Evolutionary conservation across 2,329 filamentous ascomycete genomes (phyloP).

Genomic region (Hymenoscyphus fructigenus): DNA sequence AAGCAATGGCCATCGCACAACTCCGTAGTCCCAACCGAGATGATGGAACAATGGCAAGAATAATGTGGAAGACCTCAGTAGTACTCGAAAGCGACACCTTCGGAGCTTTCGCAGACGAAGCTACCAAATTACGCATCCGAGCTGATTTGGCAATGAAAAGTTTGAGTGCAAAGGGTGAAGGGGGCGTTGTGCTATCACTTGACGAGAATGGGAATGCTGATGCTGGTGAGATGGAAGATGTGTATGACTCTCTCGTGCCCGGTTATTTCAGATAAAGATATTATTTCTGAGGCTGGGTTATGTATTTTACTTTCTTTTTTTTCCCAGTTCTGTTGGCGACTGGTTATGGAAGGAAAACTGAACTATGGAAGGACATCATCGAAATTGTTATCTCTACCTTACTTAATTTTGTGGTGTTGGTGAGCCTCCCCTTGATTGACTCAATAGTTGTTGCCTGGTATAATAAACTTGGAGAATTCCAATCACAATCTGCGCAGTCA

Average conservation of each 20-base stretch:
- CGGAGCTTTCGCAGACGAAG: constrained; percentile 19
- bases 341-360: too few species aligned
- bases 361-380: too few species aligned
- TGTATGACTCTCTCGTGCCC: constrained; percentile 26
- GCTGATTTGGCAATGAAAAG: constrained; percentile 22
- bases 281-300: too few species aligned
- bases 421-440: too few species aligned
- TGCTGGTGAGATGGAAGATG: constrained; percentile 17
- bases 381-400: too few species aligned
- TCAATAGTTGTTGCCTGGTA: too few species aligned
- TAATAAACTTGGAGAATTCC: too few species aligned
- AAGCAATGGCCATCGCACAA: constrained; percentile 23
- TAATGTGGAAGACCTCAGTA: constrained; percentile 25
- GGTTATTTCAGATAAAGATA: constrained; percentile 6
- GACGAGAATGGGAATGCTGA: constrained; percentile 32
- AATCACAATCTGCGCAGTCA: too few species aligned
- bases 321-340: too few species aligned
- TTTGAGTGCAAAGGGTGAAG: constrained; percentile 33
- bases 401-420: too few species aligned
- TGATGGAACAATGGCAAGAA: constrained; percentile 26
- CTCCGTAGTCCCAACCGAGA: constrained; percentile 25
- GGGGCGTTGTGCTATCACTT: constrained; percentile 34
- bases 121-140: constrained; percentile 16
- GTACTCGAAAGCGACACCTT: constrained; percentile 25
- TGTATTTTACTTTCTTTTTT: too few species aligned